Base-by-base conservation (phyloP, 805 yeast genomes). In the Candida arabinofermentans region DNA sequence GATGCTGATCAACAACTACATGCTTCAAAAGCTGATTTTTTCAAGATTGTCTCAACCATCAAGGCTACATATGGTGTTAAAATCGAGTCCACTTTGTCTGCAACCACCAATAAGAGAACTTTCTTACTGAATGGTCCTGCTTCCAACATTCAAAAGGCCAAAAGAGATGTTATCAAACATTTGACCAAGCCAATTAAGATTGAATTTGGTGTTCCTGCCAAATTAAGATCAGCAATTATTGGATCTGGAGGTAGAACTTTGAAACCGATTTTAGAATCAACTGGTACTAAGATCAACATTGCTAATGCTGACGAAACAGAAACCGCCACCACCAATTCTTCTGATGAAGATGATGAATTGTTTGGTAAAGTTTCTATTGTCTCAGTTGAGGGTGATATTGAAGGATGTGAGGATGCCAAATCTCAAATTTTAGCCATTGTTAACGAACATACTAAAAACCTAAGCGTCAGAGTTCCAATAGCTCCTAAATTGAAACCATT, bases 201-300 rank as follows among this genome's bases (percentile, higher is more conserved):
- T 36, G 64, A 70, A 24, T 76, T 90, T 58, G 60, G 72, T 24
- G 77, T 90, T 40, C 97, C 98, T 24, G 76, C 90, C 12, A 77
- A 76, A 51, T 73, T 86, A 44, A 77, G 93, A 64, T 75, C 95
- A 7, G 75, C 77, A 37, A 77, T 90, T 44, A 90, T 90, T 65
- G 98, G 98, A 44, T 74, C 90, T 34, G 86, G 83, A 60, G 98
- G 98, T 60, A 76, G 74, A 53, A 83, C 73, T 46, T 77, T 90
- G 64, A 86, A 80, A 61, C 90, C 93, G 44, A 86, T 90, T 49
- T 72, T 85, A 37, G 83, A 75, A 40, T 69, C 74, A 27, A 75
- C 86, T 37, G 82, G 78, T 37, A 81, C 81, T 40, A 84, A 73
- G 51, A 78, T 90, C 51, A 86, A 86, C 54, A 81, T 90, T 54